phyloP scores from a whole-genome alignment of 352 stramenopile species.

The Globisporangium rhizosaccharum region DNA sequence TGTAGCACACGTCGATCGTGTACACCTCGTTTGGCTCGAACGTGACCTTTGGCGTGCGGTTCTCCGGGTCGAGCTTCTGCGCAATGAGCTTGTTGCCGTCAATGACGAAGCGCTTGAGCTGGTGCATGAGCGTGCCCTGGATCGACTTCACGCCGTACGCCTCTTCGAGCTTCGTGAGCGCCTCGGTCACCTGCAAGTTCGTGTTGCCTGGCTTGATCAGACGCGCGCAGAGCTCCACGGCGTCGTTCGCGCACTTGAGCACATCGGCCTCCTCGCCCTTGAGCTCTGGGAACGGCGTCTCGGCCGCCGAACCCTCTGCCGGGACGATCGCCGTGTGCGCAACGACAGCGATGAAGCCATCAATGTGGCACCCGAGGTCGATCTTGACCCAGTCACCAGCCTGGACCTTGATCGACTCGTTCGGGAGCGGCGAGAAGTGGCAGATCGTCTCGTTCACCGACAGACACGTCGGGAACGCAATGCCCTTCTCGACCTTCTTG shows the following conservation, averaged over 20 bases:
- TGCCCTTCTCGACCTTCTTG: slow-evolving; percentile 96
- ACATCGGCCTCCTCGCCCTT: slow-evolving; percentile 90
- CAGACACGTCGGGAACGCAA: slow-evolving; percentile 99
- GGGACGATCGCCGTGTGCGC: slow-evolving; percentile 97
- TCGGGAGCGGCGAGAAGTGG: slow-evolving; percentile 96
- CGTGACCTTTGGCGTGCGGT: slow-evolving; percentile 75
- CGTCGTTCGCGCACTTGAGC: slow-evolving; percentile 95
- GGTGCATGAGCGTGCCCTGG: slow-evolving; percentile 98
- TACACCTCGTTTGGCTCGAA: slow-evolving; percentile 99
- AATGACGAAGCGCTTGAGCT: slow-evolving; percentile 98
- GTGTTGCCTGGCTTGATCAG: slow-evolving; percentile 98
- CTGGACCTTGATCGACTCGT: slow-evolving; percentile 71
- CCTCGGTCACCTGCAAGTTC: slow-evolving; percentile 94
- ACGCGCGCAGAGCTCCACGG: slow-evolving; percentile 93
- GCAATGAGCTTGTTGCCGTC: slow-evolving; percentile 97
- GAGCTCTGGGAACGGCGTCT: slow-evolving; percentile 52
- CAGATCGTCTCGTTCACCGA: slow-evolving; percentile 99
- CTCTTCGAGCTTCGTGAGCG: slow-evolving; percentile 92
- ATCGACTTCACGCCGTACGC: slow-evolving; percentile 96
- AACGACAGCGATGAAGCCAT: slow-evolving; percentile 98
- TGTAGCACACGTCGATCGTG: slow-evolving; percentile 98
- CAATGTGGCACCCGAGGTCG: slow-evolving; percentile 99
- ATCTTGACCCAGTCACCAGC: slow-evolving; percentile 89
- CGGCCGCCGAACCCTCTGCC: slow-evolving; percentile 56
- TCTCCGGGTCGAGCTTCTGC: slow-evolving; percentile 89